Base-by-base conservation (phyloP, 2,329 filamentous ascomycete species). In the Xylariaceae sp. region DNA sequence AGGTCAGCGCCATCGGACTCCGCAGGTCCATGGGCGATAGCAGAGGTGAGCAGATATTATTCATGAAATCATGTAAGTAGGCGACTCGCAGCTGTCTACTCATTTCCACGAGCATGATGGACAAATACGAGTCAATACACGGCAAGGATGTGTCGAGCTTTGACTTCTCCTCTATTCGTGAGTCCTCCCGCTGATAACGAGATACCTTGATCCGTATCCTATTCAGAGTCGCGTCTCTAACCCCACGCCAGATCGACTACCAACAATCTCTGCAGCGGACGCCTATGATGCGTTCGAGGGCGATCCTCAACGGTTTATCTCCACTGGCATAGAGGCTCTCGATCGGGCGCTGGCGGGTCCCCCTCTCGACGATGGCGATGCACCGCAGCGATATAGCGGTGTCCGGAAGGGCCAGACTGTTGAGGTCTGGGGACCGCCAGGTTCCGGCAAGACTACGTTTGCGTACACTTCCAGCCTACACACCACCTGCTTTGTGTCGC, bases 371-470 rank as follows among this genome's bases (percentile, higher is more conserved):
- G 48, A 65, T 9, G 55, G 35, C 45, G 56, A 57, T 53, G 56
- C 18, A n/a, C 56, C 53, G 23, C 50, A 60, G 35, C 57, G 54
- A 8, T 64, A 62, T 56, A 80, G 82, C 15, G 92, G 91, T 3
- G 78, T 96, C 52, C 82, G 82, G 61, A 84, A 86, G 58, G 90
- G 92, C 11, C 89, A 91, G 72, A 80, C 96, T 48, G 89, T 89
- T 2, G 93, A 97, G 73, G 77, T 96, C 53, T 96, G 90, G 82
- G 93, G 93, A 0, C 91, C 92, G 9, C 88, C 90, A 7, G 92
- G 92, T 1, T 84, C 84, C 30, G 93, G 92, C 35, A 97, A 96
- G 78, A 96, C 91, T 3, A 81, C 88, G 10, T 77, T 97, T 66
- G 89, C 87, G 89, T 93, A 79, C 75, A 51, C 3, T 11, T 44